Percentiles rank a stretch among this genome's conserved stretches.
These are phyloP conservation scores for Gamsiella multidivaricata DNA, from an alignment of 192 early-diverging fungal genomes.

Conservation along the genomic window DNA sequence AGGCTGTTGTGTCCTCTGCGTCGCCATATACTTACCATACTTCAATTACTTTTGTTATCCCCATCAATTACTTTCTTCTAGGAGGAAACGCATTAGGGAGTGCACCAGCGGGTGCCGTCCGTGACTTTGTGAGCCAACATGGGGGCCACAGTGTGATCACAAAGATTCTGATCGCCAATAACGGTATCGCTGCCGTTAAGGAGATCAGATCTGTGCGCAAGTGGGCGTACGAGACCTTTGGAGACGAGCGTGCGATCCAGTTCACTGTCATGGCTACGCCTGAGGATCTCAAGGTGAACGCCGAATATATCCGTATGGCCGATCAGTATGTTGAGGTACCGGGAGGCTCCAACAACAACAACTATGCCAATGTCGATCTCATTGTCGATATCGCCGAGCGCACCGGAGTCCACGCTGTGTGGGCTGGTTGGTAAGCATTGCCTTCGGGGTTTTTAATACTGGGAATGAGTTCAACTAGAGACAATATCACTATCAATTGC, in stretches of 20 bases:
- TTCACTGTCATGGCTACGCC: conserved; percentile 99
- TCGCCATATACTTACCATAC: no score
- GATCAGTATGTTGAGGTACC: conserved; percentile 99
- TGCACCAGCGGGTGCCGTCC: conserved; percentile 72
- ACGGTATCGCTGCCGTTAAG: conserved; percentile 99
- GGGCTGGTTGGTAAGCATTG: conserved; percentile 88
- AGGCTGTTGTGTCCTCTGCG: no score
- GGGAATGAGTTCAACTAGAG: background rate
- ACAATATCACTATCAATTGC: background rate
- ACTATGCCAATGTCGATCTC: conserved; percentile 98
- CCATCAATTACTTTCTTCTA: conserved; percentile 31
- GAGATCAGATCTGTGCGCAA: conserved; percentile 97
- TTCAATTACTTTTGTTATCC: background rate
- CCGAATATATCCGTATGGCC: conserved; percentile 99
- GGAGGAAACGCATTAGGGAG: conserved; percentile 77
- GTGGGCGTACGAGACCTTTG: conserved; percentile 99
- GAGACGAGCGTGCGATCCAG: conserved; percentile 93
- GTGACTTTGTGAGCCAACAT: conserved; percentile 81
- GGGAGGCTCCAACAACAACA: conserved; percentile 97
- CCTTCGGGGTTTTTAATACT: background rate
- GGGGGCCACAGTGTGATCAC: conserved; percentile 91
- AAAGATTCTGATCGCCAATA: conserved; percentile 98
- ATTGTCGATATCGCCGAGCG: conserved; percentile 99
- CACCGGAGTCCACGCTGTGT: conserved; percentile 93
- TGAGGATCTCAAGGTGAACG: conserved; percentile 96